Evolutionary conservation across 495 filamentous ascomycete species (phyloP), one percentile per base, ranked within the genome.

Genomic region (Penicillium turbatum): DNA sequence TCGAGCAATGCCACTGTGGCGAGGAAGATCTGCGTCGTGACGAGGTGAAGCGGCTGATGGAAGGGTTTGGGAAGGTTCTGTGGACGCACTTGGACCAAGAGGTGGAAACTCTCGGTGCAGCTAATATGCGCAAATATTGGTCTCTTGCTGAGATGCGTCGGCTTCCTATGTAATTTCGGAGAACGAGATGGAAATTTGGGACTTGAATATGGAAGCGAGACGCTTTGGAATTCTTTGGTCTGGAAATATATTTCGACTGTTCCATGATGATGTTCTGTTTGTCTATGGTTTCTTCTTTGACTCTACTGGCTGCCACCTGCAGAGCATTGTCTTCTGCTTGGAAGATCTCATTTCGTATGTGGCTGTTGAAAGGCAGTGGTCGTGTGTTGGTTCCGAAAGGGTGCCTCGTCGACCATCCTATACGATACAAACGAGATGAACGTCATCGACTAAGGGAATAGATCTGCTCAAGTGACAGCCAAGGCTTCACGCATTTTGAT

Each of bases 71-170:
- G n/a, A 71, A 76, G 16, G 86, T 90, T 45, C 62, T 92, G 35
- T 85, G 87, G 82, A 70, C 60, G 43, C 88, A 92, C 75, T 66
- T 92, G 47, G 84, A 87, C 55, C 78, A 90, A 52, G 88, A 91
- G 73, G 86, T 91, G 5, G 56, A 74, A 59, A 79, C 82, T 27
- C 66, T 92, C 3, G 78, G 80, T 5, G 87, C 90, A 39, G 88
- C 93, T 63, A 92, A 90, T 66, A 95, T 97, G 92, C 77, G 90
- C 61, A 82, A 79, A 61, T 90, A 86, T 68, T 97, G 89, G 89
- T 85, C 76, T 0, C 26, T 82, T 36, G 81, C 86, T 50, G 92
- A 96, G 75, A 86, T 97, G 72, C 76, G 71, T 63, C 60, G 71
- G 36, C 77, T 96, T 67, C 86, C 84, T 2, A 87, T 90, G 69